A percentile compares a stretch with the other conserved stretches of the same genome.
Conservation (phyloP, 805 yeast species). For the Wickerhamiella shivajii region DNA sequence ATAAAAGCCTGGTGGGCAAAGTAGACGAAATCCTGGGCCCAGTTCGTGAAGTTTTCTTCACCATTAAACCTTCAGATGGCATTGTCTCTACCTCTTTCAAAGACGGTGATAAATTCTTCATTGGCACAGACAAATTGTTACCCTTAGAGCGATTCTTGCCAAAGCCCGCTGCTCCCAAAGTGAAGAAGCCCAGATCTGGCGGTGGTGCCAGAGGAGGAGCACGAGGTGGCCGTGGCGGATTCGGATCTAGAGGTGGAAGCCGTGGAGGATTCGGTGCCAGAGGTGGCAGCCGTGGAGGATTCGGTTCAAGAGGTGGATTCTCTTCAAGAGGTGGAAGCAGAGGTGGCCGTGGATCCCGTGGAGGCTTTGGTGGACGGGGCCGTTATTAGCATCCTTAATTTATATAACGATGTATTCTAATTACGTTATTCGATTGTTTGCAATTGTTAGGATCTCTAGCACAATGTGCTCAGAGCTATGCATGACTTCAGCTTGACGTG, state of each 20-base stretch:
- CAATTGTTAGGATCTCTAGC: too few species aligned
- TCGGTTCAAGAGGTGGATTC: slow-evolving; percentile 29
- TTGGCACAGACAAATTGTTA: slow-evolving; percentile 86
- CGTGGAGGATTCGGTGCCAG: slow-evolving; percentile 33
- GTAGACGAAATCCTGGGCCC: slow-evolving; percentile 98
- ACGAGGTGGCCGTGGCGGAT: slow-evolving; percentile 40
- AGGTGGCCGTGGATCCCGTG: slow-evolving; percentile 20
- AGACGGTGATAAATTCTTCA: slow-evolving; percentile 89
- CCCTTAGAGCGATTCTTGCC: slow-evolving; percentile 97
- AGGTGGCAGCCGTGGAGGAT: slow-evolving; percentile 33
- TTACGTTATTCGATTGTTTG: too few species aligned
- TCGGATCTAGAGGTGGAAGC: slow-evolving; percentile 31
- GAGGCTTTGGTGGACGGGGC: slow-evolving; percentile 26
- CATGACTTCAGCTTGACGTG: too few species aligned
- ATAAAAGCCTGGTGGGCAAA: slow-evolving; percentile 91
- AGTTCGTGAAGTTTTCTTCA: slow-evolving; percentile 92
- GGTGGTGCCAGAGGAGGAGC: too few species aligned
- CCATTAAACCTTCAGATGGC: slow-evolving; percentile 92
- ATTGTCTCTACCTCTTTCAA: slow-evolving; percentile 87
- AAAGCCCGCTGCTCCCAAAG: slow-evolving; percentile 41
- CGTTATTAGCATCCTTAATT: too few species aligned
- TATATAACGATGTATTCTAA: too few species aligned
- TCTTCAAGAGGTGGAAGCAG: slow-evolving; percentile 32
- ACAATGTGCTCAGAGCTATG: too few species aligned
- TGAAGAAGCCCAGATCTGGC: slow-evolving; percentile 45